Percentiles rank a stretch among this genome's conserved stretches.
These are phyloP conservation scores for Hirsutella thompsonii DNA, from an alignment of 2,329 filamentous ascomycete species.

Conservation along the genomic window DNA sequence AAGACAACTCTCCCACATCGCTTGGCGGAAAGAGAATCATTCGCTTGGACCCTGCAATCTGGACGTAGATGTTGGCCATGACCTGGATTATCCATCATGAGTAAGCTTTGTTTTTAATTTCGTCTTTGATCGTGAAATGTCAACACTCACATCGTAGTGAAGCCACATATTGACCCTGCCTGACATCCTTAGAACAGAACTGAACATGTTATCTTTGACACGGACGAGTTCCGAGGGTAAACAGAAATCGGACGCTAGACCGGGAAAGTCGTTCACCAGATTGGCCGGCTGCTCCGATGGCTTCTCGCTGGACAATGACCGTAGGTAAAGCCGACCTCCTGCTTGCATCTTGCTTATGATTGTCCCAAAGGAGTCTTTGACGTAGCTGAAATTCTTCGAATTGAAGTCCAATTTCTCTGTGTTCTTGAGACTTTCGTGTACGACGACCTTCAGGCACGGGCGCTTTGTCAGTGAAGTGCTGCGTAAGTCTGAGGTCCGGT, in stretches of 20 bases:
- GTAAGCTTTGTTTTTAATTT: neutral
- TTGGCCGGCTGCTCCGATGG: constrained; percentile 59
- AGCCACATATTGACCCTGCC: constrained; percentile 79
- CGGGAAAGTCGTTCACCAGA: constrained; percentile 58
- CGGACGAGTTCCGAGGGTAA: constrained; percentile 49
- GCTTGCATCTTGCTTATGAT: constrained; percentile 49
- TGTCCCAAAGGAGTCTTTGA: constrained; percentile 50
- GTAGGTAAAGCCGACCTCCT: constrained; percentile 61
- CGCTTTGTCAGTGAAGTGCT: neutral
- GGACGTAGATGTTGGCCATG: constrained; percentile 77
- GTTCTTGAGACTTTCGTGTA: constrained; percentile 50
- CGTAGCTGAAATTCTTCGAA: constrained; percentile 70
- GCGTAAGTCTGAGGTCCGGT: too few relatives aligned
- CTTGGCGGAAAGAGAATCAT: constrained; percentile 67
- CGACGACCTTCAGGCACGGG: constrained; percentile 44
- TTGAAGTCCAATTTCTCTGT: constrained; percentile 65
- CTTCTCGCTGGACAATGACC: constrained; percentile 56
- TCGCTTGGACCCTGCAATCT: constrained; percentile 60
- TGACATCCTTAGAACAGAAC: constrained; percentile 67
- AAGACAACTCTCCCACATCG: constrained; percentile 56
- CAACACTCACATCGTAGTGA: constrained; percentile 59
- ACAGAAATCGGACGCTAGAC: constrained; percentile 54
- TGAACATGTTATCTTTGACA: constrained; percentile 54
- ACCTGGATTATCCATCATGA: constrained; percentile 34
- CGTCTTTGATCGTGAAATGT: neutral